These are phyloP conservation scores for Miamiensis avidus DNA, from an alignment of 169 alveolate species.

Conservation along the genomic window DNA sequence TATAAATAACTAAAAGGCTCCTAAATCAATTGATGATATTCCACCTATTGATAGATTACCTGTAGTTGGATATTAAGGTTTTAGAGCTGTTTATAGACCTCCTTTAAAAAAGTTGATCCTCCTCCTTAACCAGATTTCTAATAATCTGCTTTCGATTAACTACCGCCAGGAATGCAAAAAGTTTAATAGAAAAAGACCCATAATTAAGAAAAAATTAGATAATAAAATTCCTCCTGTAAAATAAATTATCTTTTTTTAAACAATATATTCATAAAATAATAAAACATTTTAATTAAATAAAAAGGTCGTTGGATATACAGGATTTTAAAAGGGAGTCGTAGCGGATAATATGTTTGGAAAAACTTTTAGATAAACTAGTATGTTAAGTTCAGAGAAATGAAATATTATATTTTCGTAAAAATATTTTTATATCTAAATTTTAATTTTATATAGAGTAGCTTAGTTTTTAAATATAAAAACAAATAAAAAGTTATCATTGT, in stretches of 20 bases:
- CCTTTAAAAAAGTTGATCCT: slow-evolving; percentile 40
- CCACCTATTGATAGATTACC: slow-evolving; percentile 55
- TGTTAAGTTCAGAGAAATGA: not conserved
- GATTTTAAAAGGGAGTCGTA: slow-evolving; percentile 39
- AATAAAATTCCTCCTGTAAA: not conserved
- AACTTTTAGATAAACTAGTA: slow-evolving; percentile 39
- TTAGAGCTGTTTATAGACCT: slow-evolving; percentile 49
- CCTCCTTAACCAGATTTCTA: slow-evolving; percentile 6
- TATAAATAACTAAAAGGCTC: slow-evolving; percentile 5
- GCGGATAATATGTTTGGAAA: slow-evolving; percentile 50
- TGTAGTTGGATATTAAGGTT: slow-evolving; percentile 50
- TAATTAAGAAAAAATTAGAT: slow-evolving; percentile 1
- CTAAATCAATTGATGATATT: slow-evolving; percentile 48
- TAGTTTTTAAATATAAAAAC: too few species aligned
- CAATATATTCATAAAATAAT: not conserved
- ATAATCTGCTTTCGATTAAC: not conserved
- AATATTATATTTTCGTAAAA: too few species aligned
- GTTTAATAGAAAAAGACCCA: not conserved
- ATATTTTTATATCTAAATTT: too few species aligned
- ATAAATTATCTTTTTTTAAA: not conserved
- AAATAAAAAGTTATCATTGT: too few species aligned
- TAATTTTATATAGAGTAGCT: too few species aligned
- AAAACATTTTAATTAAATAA: not conserved
- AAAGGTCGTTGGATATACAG: slow-evolving; percentile 47
- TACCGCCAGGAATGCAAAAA: not conserved